Conservation (phyloP, 768 basidiomycete genomes). For the Roridomyces roridus region DNA sequence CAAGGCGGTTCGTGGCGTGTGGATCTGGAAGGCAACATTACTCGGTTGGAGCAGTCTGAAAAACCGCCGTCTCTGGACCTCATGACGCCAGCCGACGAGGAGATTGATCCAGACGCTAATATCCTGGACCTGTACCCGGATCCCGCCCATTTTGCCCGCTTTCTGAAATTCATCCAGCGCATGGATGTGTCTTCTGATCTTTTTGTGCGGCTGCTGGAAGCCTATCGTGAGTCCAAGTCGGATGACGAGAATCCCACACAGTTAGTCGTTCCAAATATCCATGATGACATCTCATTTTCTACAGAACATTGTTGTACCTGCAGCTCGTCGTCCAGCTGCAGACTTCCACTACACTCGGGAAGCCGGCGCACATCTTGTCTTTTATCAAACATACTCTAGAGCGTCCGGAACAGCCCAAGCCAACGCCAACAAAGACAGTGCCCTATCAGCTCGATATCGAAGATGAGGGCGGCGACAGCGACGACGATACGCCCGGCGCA, state of each 20-base stretch:
- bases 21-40: conserved; percentile 59
- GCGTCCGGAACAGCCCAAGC: conserved; percentile 8
- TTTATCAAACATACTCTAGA: conserved; percentile 85
- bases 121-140: conserved; percentile 77
- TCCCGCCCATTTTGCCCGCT: conserved; percentile 69
- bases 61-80: conserved; percentile 41
- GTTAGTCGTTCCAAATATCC: conserved; percentile 38
- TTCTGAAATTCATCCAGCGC: conserved; percentile 69
- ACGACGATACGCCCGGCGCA: conserved; percentile 52
- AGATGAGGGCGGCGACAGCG: conserved; percentile 62
- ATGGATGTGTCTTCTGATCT: conserved; percentile 74
- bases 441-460: conserved; percentile 41
- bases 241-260: conserved; percentile 56
- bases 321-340: conserved; percentile 88
- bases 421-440: conserved; percentile 13
- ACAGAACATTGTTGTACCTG: conserved; percentile 72
- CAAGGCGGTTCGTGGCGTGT: conserved; percentile 61
- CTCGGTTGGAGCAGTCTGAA: conserved; percentile 42
- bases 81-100: conserved; percentile 60
- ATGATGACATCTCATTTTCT: not conserved
- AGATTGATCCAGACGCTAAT: conserved; percentile 57
- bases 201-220: conserved; percentile 77
- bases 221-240: conserved; percentile 58
- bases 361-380: conserved; percentile 76
- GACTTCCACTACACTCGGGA: conserved; percentile 61